Conservation (phyloP, 192 early-diverging fungal genomes). For the Coemansia javaensis region DNA sequence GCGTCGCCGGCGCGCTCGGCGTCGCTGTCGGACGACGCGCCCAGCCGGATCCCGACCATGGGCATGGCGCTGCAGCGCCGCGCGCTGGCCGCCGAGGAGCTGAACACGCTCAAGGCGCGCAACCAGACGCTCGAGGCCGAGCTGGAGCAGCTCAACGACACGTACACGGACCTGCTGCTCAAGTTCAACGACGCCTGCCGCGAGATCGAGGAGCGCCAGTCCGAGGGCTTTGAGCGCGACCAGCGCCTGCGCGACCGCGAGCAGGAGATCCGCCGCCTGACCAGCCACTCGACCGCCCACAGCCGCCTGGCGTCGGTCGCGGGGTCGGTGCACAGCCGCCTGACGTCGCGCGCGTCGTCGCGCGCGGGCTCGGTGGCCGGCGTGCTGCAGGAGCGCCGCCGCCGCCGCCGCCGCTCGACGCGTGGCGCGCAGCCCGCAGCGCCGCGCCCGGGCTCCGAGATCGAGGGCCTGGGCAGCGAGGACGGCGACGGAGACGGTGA, state of each 20-base stretch:
- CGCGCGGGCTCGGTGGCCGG: slow-evolving; percentile 12
- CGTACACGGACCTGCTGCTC: slow-evolving; percentile 53
- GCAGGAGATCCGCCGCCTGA: slow-evolving; percentile 39
- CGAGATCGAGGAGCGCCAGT: slow-evolving; percentile 52
- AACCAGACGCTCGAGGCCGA: slow-evolving; percentile 51
- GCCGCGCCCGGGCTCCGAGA: too few relatives aligned
- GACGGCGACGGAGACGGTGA: slow-evolving; percentile 19
- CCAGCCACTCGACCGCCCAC: slow-evolving; percentile 25
- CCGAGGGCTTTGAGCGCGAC: slow-evolving; percentile 47
- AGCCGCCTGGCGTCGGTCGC: slow-evolving; percentile 3
- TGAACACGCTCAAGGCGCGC: slow-evolving; percentile 13
- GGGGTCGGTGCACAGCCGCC: too few relatives aligned
- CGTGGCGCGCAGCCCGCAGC: background rate
- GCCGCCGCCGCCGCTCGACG: background rate
- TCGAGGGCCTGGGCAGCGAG: background rate
- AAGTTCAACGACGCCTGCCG: slow-evolving; percentile 52
- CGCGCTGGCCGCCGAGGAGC: slow-evolving; percentile 17
- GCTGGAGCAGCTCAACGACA: slow-evolving; percentile 50
- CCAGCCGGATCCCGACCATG: slow-evolving; percentile 18
- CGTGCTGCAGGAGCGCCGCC: too few relatives aligned
- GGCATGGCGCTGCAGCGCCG: slow-evolving; percentile 29
- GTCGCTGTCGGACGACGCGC: slow-evolving; percentile 6
- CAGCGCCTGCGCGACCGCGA: slow-evolving; percentile 48
- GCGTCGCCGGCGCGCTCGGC: background rate
- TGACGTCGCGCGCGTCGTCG: slow-evolving; percentile 11